Base-by-base conservation (phyloP, 768 basidiomycete genomes). In the Boletus subcaerulescens region DNA sequence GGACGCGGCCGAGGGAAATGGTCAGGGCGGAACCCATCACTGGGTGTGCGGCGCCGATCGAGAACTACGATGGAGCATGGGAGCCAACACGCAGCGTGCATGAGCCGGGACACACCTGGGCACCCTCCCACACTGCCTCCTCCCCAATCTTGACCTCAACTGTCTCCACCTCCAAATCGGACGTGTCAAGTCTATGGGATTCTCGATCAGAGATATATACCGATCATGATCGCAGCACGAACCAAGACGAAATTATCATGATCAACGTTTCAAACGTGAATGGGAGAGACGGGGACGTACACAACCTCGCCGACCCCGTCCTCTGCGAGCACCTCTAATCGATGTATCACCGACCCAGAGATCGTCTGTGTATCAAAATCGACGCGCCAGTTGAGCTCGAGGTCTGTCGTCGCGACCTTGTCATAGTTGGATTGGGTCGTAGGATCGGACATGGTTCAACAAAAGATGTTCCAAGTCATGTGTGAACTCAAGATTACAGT, bases 391-490 rank as follows among this genome's bases (percentile, higher is more conserved):
- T 89, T 79, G 48, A 97, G 82, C 20, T 80, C 72, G 15, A 93
- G 72, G 65, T 91, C 83, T 36, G 81, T 77, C 1, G 89, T 85
- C 3, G 75, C 69, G 59, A 94, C 78, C 45, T 86, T 73, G 5
- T 73, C 68, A 70, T 90, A 92, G 74, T 97, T 97, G 22, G 91
- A 81, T 64, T 93, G 88, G 0, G 88, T 87, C 0, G 90, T 41
- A 11, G 38, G 38, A 39, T 39, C 38, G 17, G 38, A 39, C 38
- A 39, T 39, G 38, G 26, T 29, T 29, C 26, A 29, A 29, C 9
- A 29, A 29, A 29, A 29, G 26, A 29, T 9, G 26, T 29, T 29
- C 26, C 26, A 29, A 29, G 7, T 29, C 26, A 8, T 29, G 26
- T 29, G 26, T 24, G 24, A 24, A 24, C 24, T 24, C 24, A 6